These are phyloP conservation scores for Heliosperma pusillum DNA, from an alignment of 148 eudicot genomes.

Conservation along the genomic window DNA sequence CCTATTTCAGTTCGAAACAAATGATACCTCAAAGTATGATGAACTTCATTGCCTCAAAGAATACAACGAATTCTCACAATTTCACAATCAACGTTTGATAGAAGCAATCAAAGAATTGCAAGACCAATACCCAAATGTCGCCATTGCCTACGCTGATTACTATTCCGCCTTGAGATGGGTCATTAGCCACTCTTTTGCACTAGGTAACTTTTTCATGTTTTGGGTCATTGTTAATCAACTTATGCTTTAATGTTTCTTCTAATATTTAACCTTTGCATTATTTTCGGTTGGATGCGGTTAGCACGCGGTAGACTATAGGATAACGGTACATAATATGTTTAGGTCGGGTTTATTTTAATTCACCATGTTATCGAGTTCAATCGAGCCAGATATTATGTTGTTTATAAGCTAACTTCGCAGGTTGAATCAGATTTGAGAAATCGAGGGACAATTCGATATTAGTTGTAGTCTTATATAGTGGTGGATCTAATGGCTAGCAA, in stretches of 20 bases:
- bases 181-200: slow-evolving; percentile 24
- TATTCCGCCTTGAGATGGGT: slow-evolving; percentile 38
- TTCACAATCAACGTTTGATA: slow-evolving; percentile 27
- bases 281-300: too few species aligned
- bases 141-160: slow-evolving; percentile 40
- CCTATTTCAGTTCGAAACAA: slow-evolving; percentile 21
- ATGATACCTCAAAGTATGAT: slow-evolving; percentile 28
- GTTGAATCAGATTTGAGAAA: too few species aligned
- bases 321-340: too few species aligned
- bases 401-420: too few species aligned
- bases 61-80: slow-evolving; percentile 30
- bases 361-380: too few species aligned
- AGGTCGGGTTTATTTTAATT: too few species aligned
- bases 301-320: too few species aligned
- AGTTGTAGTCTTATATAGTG: too few species aligned
- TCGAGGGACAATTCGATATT: too few species aligned
- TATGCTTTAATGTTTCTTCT: background rate
- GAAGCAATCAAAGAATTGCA: slow-evolving; percentile 30
- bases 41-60: slow-evolving; percentile 33
- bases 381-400: too few species aligned
- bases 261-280: background rate
- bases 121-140: slow-evolving; percentile 24
- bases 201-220: slow-evolving; percentile 20
- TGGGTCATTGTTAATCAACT: background rate
- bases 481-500: too few species aligned